Evolutionary conservation across 164 flowering plant species (phyloP).

Genomic region (Akebia trifoliata): DNA sequence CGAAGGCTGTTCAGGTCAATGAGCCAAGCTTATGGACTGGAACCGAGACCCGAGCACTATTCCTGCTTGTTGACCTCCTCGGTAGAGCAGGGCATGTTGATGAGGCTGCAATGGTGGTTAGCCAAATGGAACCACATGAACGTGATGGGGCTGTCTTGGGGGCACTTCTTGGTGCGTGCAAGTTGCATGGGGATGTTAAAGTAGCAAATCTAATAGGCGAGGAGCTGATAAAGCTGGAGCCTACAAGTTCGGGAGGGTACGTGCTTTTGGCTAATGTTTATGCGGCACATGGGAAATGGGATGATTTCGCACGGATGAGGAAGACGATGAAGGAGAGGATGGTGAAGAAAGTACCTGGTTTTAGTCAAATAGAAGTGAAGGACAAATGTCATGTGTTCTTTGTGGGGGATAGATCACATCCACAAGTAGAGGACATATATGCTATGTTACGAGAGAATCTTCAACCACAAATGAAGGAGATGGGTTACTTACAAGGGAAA

Average conservation of each 20-base stretch:
- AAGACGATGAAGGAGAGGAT: slow-evolving; percentile 51
- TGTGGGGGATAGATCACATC: slow-evolving; percentile 43
- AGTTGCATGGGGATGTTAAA: slow-evolving; percentile 35
- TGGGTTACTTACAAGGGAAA: slow-evolving; percentile 8
- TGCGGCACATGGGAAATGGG: slow-evolving; percentile 53
- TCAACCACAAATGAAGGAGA: slow-evolving; percentile 36
- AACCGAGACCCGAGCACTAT: slow-evolving; percentile 50
- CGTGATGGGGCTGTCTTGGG: slow-evolving; percentile 43
- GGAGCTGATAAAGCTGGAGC: slow-evolving; percentile 41
- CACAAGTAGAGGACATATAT: slow-evolving; percentile 31
- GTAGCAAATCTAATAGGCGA: slow-evolving; percentile 35
- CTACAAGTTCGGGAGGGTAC: slow-evolving; percentile 38
- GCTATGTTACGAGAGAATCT: slow-evolving; percentile 31
- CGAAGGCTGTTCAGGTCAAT: slow-evolving; percentile 39
- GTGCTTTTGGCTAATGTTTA: slow-evolving; percentile 41
- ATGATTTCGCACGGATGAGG: slow-evolving; percentile 40
- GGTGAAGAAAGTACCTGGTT: slow-evolving; percentile 50
- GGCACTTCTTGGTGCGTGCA: slow-evolving; percentile 53
- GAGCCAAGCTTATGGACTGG: slow-evolving; percentile 33
- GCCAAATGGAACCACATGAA: slow-evolving; percentile 33
- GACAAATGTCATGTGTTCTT: slow-evolving; percentile 37
- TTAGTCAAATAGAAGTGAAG: slow-evolving; percentile 48
- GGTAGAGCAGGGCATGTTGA: slow-evolving; percentile 46
- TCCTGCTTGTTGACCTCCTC: slow-evolving; percentile 53
- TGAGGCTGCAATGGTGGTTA: slow-evolving; percentile 38